Base-by-base conservation (phyloP, 495 filamentous ascomycete species). In the Aspergillus nanangensis region DNA sequence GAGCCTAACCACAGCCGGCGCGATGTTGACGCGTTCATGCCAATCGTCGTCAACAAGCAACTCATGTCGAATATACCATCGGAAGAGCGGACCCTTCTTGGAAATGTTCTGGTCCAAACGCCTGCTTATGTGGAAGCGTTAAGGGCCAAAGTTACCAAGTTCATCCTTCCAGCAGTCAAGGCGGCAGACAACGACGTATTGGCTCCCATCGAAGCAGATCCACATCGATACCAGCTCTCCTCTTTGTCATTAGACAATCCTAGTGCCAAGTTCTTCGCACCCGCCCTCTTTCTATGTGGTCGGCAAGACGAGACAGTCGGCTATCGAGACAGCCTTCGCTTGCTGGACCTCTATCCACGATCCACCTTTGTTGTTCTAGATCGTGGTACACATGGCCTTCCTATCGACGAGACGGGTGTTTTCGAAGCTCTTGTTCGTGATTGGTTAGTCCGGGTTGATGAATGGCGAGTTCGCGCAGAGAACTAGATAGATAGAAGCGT, bases 341-440 rank as follows among this genome's bases (percentile, higher is more conserved):
- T 63, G 53, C 45, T 61, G 48, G 60, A 57, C 45, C 52, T 61
- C 25, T 63, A 63, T 55, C 60, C 60, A 17, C 50, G 58, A 43
- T 61, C 60, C 18, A 63, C 55, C 1, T 63, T 48, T 50, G 50
- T 51, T 41, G 52, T 63, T 48, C 43, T 63, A 39, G 60, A 63
- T 52, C 60, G 60, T 19, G 51, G 55, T 31, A 63, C 48, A 27
- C 60, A 63, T 59, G 60, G 52, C 15, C 55, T 63, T 48, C 58
- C 58, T 46, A 47, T 63, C 5, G 60, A 63, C 53, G 58, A 63
- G 52, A 59, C 18, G 23, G 37, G 58, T 24, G 36, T 63, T 44
- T 63, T 63, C 53, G 60, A 43, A 40, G 58, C 58, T 41, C 58
- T 63, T 52, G 58, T 63, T 50, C 47, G 55, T 38, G 55, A 63